Base-by-base conservation (phyloP, 768 basidiomycete genomes). In the Naganishia randhawae region DNA sequence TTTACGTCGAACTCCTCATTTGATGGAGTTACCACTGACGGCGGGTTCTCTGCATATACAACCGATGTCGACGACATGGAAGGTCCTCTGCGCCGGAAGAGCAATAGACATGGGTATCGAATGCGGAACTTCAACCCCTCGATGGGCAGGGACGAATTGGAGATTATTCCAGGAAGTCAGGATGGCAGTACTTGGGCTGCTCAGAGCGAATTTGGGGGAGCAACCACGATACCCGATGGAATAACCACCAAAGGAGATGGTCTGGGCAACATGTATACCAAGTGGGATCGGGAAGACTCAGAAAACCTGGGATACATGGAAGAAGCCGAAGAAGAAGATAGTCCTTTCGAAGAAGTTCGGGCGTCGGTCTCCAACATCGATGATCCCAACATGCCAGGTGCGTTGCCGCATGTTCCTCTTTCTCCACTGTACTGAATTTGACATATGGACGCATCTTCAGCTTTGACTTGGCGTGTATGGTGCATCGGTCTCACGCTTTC, bases 361-460 rank as follows among this genome's bases (percentile, higher is more conserved):
- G 92, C 92, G 0, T 92, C 91, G 13, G 96, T 99, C n/a, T 96
- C 93, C 41, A 98, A 98, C 75, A 89, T 93, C 72, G 96, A 99
- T 78, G 96, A 99, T 80, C 89, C 91, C n/a, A 92, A 97, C 69
- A 97, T 98, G 93, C 95, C 96, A 2, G 76, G 80, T 80, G 64
- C 66, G 76, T 71, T 2, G 10, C 17, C 25, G 19, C 11, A 25
- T 50, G 14, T 4, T 17, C 33, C 11, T 54, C 33, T 37, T 14
- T 6, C 33, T 22, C 32, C n/a, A 11, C 27, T 3, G 14, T 11
- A 55, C 54, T 55, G 54, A 35, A 27, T 8, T 39, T 29, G 13
- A 13, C 25, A 27, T 29, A n/a, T n/a, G n/a, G n/a, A n/a, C n/a
- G n/a, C n/a, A n/a, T 48, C 25, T 10, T 13, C 50, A 80, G 88